These are phyloP conservation scores for Phialophora chinensis DNA, from an alignment of 2,329 filamentous ascomycete genomes.

Conservation along the genomic window DNA sequence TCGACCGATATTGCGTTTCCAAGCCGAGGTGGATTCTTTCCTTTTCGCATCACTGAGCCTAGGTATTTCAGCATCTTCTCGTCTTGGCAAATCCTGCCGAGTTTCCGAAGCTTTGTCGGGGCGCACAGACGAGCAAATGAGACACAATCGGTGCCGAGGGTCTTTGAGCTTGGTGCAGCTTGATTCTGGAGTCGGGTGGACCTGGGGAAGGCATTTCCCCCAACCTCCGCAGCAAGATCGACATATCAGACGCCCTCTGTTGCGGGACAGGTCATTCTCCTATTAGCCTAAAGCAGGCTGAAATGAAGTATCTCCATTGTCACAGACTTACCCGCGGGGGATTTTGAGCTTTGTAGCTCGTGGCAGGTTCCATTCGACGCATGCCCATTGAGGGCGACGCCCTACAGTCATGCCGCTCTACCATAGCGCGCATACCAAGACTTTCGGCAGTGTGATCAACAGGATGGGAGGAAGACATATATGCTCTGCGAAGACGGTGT, in stretches of 20 bases:
- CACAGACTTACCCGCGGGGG: background rate
- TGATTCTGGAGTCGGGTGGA: background rate
- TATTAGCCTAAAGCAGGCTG: slow-evolving; percentile 27
- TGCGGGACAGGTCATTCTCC: slow-evolving; percentile 21
- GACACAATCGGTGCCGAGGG: background rate
- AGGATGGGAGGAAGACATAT: slow-evolving; percentile 5
- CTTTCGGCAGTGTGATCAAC: slow-evolving; percentile 9
- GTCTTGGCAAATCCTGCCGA: slow-evolving; percentile 11
- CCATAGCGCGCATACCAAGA: slow-evolving; percentile 2
- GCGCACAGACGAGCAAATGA: slow-evolving; percentile 1
- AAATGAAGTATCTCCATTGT: slow-evolving; percentile 10
- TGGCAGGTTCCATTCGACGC: slow-evolving; percentile 8
- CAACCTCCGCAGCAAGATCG: slow-evolving; percentile 12
- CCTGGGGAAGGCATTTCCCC: slow-evolving; percentile 17
- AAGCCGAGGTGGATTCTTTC: background rate
- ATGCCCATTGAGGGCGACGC: background rate
- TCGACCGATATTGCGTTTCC: background rate
- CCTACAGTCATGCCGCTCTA: background rate
- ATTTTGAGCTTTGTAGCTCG: no score
- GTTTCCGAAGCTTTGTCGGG: slow-evolving; percentile 4
- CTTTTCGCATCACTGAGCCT: background rate
- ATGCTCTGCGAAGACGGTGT: background rate
- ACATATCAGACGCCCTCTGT: background rate
- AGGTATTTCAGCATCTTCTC: background rate
- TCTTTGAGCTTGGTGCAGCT: background rate